Conservation (phyloP, 169 alveolate species). For the Plasmodium vivax region DNA sequence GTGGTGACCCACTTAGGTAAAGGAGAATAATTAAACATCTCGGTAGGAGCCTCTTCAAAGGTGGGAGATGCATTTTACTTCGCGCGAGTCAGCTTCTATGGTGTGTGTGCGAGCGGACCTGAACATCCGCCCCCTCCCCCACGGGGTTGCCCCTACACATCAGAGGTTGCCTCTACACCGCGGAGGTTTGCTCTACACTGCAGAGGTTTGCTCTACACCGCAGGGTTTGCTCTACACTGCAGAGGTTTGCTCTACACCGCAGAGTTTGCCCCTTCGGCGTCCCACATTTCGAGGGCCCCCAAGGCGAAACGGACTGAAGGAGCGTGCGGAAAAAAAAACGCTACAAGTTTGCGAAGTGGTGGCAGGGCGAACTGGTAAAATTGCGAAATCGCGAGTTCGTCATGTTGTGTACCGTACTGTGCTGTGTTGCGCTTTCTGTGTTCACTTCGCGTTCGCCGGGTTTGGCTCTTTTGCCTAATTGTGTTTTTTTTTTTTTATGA, state of each 20-base stretch:
- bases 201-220: not conserved
- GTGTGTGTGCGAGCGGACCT: not conserved
- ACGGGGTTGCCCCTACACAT: not conserved
- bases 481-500: not conserved
- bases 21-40: not conserved
- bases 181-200: not conserved
- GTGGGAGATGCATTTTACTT: constrained; percentile 13
- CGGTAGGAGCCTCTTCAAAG: not conserved
- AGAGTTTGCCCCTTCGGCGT: not conserved
- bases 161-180: not conserved
- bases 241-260: not conserved
- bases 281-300: not conserved
- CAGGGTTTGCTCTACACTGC: not conserved
- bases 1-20: not conserved
- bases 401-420: not conserved
- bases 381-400: not conserved
- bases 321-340: not conserved
- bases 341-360: not conserved
- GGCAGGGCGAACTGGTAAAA: not conserved
- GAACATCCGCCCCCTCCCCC: not conserved
- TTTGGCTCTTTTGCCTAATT: not conserved
- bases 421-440: not conserved
- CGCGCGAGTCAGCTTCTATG: not conserved
- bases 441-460: not conserved
- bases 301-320: not conserved